phyloP scores from a whole-genome alignment of 2,329 filamentous ascomycete species.

The Talaromyces rugulosus region DNA sequence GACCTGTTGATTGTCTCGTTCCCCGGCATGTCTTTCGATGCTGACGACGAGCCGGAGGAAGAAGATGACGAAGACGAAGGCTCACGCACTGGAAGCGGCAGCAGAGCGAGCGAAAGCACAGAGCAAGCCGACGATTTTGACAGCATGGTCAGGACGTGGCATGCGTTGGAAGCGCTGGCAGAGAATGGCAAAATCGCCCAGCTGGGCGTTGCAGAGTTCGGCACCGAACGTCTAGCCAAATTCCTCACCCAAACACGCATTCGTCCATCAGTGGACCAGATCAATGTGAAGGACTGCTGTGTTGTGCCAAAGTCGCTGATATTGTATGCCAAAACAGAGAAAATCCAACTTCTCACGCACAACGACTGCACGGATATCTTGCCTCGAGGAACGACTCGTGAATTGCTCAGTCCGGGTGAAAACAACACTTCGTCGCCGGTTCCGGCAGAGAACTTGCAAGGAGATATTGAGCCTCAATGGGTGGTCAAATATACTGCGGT shows the following conservation, averaged over 20 bases:
- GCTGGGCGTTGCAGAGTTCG: slow-evolving; percentile 88
- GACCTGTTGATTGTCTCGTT: slow-evolving; percentile 92
- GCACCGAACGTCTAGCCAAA: slow-evolving; percentile 71
- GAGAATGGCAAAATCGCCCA: slow-evolving; percentile 65
- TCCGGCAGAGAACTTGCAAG: slow-evolving; percentile 56
- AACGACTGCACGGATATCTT: slow-evolving; percentile 91
- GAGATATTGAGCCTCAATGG: slow-evolving; percentile 84
- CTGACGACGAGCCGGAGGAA: slow-evolving; percentile 79
- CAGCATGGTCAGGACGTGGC: slow-evolving; percentile 63
- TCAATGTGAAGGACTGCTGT: slow-evolving; percentile 94
- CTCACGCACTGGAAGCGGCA: slow-evolving; percentile 62
- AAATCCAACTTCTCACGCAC: slow-evolving; percentile 86
- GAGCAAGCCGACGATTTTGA: slow-evolving; percentile 51
- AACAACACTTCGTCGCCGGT: slow-evolving; percentile 55
- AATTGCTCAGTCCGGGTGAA: slow-evolving; percentile 70
- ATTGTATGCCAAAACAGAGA: slow-evolving; percentile 73
- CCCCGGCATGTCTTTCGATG: slow-evolving; percentile 88
- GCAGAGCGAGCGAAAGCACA: slow-evolving; percentile 41
- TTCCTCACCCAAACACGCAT: slow-evolving; percentile 70
- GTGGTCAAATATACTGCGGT: slow-evolving; percentile 97
- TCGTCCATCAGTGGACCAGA: slow-evolving; percentile 82
- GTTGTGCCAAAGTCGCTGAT: slow-evolving; percentile 87
- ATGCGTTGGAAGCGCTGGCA: slow-evolving; percentile 68
- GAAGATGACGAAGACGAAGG: slow-evolving; percentile 32
- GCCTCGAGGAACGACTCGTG: slow-evolving; percentile 75